Conservation (phyloP, 2,329 filamentous ascomycete genomes). For the Monosporascus cannonballus region DNA sequence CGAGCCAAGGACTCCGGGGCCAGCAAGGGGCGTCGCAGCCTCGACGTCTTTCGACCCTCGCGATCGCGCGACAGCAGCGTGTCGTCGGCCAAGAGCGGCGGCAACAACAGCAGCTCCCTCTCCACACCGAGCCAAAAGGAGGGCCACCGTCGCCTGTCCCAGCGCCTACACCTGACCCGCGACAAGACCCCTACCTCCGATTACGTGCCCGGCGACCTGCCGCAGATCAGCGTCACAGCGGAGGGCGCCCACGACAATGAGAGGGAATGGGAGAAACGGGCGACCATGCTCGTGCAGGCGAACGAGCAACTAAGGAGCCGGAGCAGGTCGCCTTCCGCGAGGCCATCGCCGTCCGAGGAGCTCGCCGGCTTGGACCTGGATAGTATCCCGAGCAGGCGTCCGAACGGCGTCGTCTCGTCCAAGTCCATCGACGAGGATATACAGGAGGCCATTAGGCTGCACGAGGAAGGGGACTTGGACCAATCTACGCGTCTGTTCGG, state of each 20-base stretch:
- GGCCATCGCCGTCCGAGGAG: constrained; percentile 28
- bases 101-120: constrained; percentile 28
- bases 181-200: constrained; percentile 50
- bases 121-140: constrained; percentile 12
- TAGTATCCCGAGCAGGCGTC: constrained; percentile 8
- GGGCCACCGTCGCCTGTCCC: constrained; percentile 49
- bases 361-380: constrained; percentile 23
- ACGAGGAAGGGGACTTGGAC: constrained; percentile 76
- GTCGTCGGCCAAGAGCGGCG: constrained; percentile 29
- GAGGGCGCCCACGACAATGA: constrained; percentile 46
- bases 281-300: constrained; percentile 75
- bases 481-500: constrained; percentile 82
- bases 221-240: constrained; percentile 55
- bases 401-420: constrained; percentile 35
- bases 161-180: constrained; percentile 61
- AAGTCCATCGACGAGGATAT: constrained; percentile 64
- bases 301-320: constrained; percentile 39
- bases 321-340: constrained; percentile 25
- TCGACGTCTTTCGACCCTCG: constrained; percentile 37
- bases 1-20: constrained; percentile 16
- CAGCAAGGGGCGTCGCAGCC: constrained; percentile 33
- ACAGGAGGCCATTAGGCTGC: constrained; percentile 89
- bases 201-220: constrained; percentile 73
- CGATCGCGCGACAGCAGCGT: constrained; percentile 45
- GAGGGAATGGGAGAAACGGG: constrained; percentile 85